Percentiles rank a stretch among this genome's conserved stretches.
These are phyloP conservation scores for Agrostemma githago DNA, from an alignment of 148 eudicot species.

Conservation along the genomic window DNA sequence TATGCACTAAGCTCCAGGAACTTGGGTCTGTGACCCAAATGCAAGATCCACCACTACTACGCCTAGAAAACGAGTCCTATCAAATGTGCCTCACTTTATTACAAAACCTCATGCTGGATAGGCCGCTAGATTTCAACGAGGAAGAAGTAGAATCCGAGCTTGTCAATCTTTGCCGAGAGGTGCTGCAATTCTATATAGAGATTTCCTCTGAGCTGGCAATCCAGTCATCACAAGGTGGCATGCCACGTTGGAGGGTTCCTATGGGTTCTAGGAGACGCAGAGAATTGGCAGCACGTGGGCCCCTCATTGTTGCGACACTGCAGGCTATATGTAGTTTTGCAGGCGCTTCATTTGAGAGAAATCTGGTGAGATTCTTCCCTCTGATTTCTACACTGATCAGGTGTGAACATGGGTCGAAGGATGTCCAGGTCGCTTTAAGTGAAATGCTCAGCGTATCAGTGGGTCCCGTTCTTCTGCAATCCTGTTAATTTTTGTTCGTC, in stretches of 20 bases:
- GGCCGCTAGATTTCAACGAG: slow-evolving; percentile 50
- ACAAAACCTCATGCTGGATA: slow-evolving; percentile 68
- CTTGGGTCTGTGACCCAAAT: slow-evolving; percentile 71
- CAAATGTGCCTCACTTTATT: slow-evolving; percentile 86
- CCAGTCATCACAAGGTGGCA: slow-evolving; percentile 27
- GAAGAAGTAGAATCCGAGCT: slow-evolving; percentile 64
- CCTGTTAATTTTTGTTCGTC: slow-evolving; percentile 35
- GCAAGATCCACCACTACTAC: slow-evolving; percentile 96
- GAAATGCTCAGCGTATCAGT: slow-evolving; percentile 69
- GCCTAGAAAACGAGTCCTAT: slow-evolving; percentile 91
- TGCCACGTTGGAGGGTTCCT: slow-evolving; percentile 60
- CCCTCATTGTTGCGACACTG: slow-evolving; percentile 77
- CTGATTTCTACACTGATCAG: slow-evolving; percentile 59
- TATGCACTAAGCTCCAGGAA: slow-evolving; percentile 72
- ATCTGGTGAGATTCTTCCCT: slow-evolving; percentile 65
- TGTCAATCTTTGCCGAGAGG: slow-evolving; percentile 71
- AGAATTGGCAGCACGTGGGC: slow-evolving; percentile 78
- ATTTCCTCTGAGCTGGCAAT: slow-evolving; percentile 36
- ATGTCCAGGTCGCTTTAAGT: slow-evolving; percentile 72
- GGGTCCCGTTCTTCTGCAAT: slow-evolving; percentile 59
- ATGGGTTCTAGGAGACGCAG: slow-evolving; percentile 65
- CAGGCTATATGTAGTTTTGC: slow-evolving; percentile 65
- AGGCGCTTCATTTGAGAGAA: slow-evolving; percentile 64
- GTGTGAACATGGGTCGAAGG: slow-evolving; percentile 86
- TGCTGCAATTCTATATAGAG: slow-evolving; percentile 65